Evolutionary conservation across 495 filamentous ascomycete species (phyloP).

Genomic region (Talaromyces stipitatus): DNA sequence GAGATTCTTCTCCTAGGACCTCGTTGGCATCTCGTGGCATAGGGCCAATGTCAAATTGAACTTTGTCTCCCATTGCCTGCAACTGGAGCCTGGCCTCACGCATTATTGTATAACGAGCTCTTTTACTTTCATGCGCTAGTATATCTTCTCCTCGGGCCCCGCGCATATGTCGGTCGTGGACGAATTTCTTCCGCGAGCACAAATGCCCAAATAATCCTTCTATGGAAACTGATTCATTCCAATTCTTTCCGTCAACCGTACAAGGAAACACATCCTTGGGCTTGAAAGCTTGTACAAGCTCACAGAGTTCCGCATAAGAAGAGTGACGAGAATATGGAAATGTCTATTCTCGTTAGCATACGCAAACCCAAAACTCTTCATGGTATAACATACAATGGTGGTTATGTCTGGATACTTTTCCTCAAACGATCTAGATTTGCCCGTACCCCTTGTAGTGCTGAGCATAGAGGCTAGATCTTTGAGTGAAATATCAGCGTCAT

Average conservation of each 20-base stretch:
- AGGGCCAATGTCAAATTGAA: slow-evolving; percentile 1
- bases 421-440: slow-evolving; percentile 1
- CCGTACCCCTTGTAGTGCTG: background rate
- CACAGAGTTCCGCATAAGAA: slow-evolving; percentile 71
- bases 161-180: slow-evolving; percentile 60
- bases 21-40: slow-evolving; percentile 8
- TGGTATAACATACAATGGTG: slow-evolving; percentile 15
- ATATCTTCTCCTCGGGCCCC: slow-evolving; percentile 16
- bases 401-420: background rate
- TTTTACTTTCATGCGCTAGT: slow-evolving; percentile 16
- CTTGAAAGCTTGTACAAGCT: slow-evolving; percentile 58
- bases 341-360: slow-evolving; percentile 19
- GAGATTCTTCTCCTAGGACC: background rate
- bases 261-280: slow-evolving; percentile 80
- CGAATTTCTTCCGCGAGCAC: slow-evolving; percentile 53
- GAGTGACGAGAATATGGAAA: slow-evolving; percentile 93
- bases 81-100: slow-evolving; percentile 14
- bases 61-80: slow-evolving; percentile 6
- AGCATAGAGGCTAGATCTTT: slow-evolving; percentile 26
- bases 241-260: slow-evolving; percentile 58
- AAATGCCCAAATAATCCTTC: slow-evolving; percentile 60
- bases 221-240: slow-evolving; percentile 58
- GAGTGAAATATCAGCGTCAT: slow-evolving; percentile 36
- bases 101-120: slow-evolving; percentile 16
- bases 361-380: background rate